Base-by-base conservation (phyloP, 2,329 filamentous ascomycete species). In the Aspergillus vadensis region DNA sequence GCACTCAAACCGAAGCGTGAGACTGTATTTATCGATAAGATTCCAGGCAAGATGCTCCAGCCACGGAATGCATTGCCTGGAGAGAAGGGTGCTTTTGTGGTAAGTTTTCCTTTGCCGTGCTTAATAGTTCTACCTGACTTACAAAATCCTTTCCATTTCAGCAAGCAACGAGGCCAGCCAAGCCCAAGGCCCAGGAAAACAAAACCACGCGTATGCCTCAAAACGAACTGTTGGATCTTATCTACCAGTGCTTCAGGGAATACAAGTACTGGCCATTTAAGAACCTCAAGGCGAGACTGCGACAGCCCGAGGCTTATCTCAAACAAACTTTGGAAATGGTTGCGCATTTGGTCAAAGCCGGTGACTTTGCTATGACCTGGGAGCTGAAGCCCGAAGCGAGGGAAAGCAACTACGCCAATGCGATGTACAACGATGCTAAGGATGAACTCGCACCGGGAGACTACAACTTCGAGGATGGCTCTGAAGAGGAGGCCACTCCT, bases 181-280 rank as follows among this genome's bases (percentile, higher is more conserved):
- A 79, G 63, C 63, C 72, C 65, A 76, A 78, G 69, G 80, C 85
- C 5, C 85, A 86, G 74, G 88, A 91, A 69, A 88, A 91, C 78
- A 97, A 98, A 81, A 89, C 91, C 27, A 90, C 91, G 36, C 93
- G 95, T 78, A 93, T 98, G 78, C 88, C 92, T 48, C 88, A 93
- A 76, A 89, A 92, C 81, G 90, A 95, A 70, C 87, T 99, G 64
- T 80, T 96, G 78, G 93, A 97, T 78, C 85, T 86, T 65, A 88
- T 99, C 63, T 92, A 94, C 81, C 80, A 85, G 52, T 90, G 88
- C 73, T 99, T 97, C 86, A 86, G 88, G 59, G 82, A 90, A 70
- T 96, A 90, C 82, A 88, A 89, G 69, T 98, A 95, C 77, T 99
- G 94, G 93, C 88, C 90, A n/a, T 91, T 98, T 83, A 93, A 91